A percentile compares a stretch with the other conserved stretches of the same genome.
Conservation (phyloP, 306 rosid species). For the Begonia masoniana region DNA sequence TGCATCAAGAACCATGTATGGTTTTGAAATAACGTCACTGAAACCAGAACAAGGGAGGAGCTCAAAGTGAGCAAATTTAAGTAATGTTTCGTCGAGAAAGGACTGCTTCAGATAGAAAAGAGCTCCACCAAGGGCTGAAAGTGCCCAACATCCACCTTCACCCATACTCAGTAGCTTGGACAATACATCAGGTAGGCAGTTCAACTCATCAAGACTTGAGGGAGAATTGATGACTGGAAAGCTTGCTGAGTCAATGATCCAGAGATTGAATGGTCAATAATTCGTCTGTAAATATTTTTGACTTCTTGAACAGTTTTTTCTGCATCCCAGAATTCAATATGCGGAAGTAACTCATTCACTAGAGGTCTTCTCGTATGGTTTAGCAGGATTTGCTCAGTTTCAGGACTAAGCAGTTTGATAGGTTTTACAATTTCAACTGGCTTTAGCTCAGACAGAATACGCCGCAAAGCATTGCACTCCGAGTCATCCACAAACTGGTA, state of each 20-base stretch:
- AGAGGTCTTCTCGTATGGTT: conserved; percentile 78
- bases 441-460: conserved; percentile 79
- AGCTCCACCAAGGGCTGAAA: conserved; percentile 92
- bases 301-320: conserved; percentile 47
- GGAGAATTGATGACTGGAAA: conserved; percentile 5
- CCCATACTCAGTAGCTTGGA: conserved; percentile 45
- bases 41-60: conserved; percentile 67
- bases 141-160: conserved; percentile 48
- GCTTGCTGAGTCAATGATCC: conserved; percentile 13
- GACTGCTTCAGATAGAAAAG: conserved; percentile 91
- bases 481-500: conserved; percentile 72
- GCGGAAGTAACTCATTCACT: conserved; percentile 79
- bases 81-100: conserved; percentile 69
- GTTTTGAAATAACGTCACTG: conserved; percentile 43
- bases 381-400: conserved; percentile 61
- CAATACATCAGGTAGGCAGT: conserved; percentile 56
- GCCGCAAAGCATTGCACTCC: conserved; percentile 71
- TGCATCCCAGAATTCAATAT: conserved; percentile 77
- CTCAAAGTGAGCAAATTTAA: conserved; percentile 82
- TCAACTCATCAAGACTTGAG: conserved; percentile 26
- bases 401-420: conserved; percentile 59
- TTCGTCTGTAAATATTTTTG: conserved; percentile 29
- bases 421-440: conserved; percentile 94
- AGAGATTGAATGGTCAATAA: conserved; percentile 15
- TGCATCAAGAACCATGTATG: conserved; percentile 88